Conservation (phyloP, 306 rosid genomes). For the Purshia tridentata region DNA sequence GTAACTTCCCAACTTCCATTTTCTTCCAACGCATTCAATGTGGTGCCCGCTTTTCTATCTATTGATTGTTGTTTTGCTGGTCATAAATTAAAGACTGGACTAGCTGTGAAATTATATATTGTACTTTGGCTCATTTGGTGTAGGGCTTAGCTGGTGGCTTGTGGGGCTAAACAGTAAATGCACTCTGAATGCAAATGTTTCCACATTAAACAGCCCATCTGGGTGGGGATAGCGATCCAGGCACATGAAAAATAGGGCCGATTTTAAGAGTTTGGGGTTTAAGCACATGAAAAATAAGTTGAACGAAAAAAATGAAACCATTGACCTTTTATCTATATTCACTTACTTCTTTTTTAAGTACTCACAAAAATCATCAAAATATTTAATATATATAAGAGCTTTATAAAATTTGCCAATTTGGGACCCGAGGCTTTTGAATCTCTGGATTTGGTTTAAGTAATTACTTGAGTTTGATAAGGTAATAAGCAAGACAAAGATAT, state of each 20-base stretch:
- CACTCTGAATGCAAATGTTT: not conserved
- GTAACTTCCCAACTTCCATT: not conserved
- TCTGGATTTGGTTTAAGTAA: not conserved
- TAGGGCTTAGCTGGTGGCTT: not conserved
- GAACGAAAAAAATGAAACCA: no score
- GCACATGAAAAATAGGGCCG: not conserved
- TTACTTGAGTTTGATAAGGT: not conserved
- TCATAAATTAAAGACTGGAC: not conserved
- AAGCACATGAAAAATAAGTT: not conserved
- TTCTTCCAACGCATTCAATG: not conserved
- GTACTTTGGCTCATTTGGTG: not conserved
- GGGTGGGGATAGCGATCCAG: not conserved
- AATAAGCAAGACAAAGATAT: not conserved
- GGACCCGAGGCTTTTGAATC: no score
- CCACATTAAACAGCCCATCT: not conserved
- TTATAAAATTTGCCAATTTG: no score
- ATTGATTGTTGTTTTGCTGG: not conserved
- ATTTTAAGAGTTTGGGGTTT: no score
- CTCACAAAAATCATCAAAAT: no score
- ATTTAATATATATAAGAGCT: no score
- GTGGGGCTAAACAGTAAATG: conserved; percentile 16
- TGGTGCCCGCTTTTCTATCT: not conserved
- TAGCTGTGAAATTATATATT: not conserved
- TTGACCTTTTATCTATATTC: no score
- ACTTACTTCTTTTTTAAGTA: no score